These are phyloP conservation scores for Populus davidiana DNA, from an alignment of 345 rosid genomes.

Conservation along the genomic window DNA sequence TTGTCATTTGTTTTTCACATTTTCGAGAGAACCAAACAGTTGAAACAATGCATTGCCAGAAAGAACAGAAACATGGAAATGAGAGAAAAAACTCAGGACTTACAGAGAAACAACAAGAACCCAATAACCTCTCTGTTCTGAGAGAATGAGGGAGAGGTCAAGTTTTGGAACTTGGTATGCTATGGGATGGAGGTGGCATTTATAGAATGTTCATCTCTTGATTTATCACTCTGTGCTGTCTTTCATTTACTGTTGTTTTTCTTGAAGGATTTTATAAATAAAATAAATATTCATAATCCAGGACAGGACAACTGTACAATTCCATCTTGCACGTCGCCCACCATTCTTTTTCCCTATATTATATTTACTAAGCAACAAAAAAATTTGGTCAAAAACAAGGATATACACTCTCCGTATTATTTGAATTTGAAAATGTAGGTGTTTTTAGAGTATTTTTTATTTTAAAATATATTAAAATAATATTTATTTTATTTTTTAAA, in stretches of 20 bases:
- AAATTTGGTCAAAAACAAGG: too few species aligned
- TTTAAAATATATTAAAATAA: too few species aligned
- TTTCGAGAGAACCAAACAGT: slow-evolving; percentile 8
- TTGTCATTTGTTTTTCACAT: background rate
- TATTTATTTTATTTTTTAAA: too few species aligned
- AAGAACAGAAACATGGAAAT: background rate
- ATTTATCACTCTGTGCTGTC: background rate
- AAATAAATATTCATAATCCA: too few species aligned
- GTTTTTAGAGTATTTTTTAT: too few species aligned
- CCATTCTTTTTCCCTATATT: too few species aligned
- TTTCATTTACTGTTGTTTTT: too few species aligned
- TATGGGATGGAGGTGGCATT: slow-evolving; percentile 1
- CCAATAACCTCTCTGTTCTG: background rate
- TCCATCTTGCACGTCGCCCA: too few species aligned
- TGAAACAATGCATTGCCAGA: background rate
- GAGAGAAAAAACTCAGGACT: background rate
- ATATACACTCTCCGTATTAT: too few species aligned
- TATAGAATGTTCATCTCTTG: slow-evolving; percentile 1
- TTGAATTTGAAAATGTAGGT: too few species aligned
- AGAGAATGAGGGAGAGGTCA: background rate
- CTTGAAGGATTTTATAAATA: too few species aligned
- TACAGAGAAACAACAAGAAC: slow-evolving; percentile 2
- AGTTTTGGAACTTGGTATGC: background rate
- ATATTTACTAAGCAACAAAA: background rate
- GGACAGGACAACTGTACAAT: background rate